Conservation (phyloP, 352 stramenopile species). For the Detonula confervacea region DNA sequence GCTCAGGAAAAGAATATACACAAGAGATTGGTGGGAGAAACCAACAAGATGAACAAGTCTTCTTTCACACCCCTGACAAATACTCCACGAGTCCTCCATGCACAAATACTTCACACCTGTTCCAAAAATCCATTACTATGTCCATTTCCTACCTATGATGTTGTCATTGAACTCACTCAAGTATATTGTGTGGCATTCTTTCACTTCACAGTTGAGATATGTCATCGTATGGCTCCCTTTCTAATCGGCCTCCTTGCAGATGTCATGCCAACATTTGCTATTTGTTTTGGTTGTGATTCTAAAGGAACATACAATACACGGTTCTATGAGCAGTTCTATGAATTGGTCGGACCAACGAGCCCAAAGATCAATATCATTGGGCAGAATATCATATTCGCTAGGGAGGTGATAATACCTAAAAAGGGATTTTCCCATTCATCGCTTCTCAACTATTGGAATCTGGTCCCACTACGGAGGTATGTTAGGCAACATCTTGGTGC, state of each 20-base stretch:
- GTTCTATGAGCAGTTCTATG: slow-evolving; percentile 4
- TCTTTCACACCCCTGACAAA: too few species aligned
- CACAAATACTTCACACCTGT: too few species aligned
- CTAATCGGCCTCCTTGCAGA: slow-evolving; percentile 14
- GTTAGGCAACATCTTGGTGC: background rate
- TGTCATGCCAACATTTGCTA: background rate
- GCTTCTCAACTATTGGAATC: slow-evolving; percentile 23
- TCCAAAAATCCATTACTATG: background rate
- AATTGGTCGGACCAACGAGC: background rate
- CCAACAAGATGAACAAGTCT: too few species aligned
- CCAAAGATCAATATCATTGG: background rate
- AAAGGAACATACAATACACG: too few species aligned
- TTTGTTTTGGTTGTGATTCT: slow-evolving; percentile 11
- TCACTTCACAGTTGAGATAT: slow-evolving; percentile 21
- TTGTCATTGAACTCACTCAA: slow-evolving; percentile 3
- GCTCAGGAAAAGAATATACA: too few species aligned
- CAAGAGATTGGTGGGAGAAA: too few species aligned
- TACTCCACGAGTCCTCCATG: too few species aligned
- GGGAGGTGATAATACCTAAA: slow-evolving; percentile 11
- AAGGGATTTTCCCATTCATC: slow-evolving; percentile 14
- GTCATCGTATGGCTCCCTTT: slow-evolving; percentile 18
- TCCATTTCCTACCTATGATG: background rate
- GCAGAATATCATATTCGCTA: slow-evolving; percentile 5
- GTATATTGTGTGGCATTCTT: slow-evolving; percentile 14
- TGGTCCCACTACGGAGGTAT: background rate